Conservation (phyloP, 1,284 basidiomycete species). For the Rhodofomes roseus region DNA sequence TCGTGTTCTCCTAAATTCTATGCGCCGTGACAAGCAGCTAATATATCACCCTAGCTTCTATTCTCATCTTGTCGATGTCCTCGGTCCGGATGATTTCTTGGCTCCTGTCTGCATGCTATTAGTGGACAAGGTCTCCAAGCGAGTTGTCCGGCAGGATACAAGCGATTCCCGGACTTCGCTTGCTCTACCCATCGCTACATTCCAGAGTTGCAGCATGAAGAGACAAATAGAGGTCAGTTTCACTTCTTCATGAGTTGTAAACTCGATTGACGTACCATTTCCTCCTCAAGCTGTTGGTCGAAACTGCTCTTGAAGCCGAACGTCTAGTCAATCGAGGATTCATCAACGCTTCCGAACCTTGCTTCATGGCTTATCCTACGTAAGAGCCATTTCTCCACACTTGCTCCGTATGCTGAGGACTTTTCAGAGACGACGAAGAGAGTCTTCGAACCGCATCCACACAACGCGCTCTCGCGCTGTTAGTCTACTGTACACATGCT, state of each 20-base stretch:
- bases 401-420: neutral
- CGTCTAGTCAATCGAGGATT: conserved; percentile 52
- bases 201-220: conserved; percentile 58
- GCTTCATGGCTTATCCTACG: conserved; percentile 55
- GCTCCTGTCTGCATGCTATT: conserved; percentile 85
- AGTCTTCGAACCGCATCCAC: conserved; percentile 40
- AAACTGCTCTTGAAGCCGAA: conserved; percentile 64
- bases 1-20: conserved; percentile 22
- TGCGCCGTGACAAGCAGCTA: conserved; percentile 4
- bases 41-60: conserved; percentile 67
- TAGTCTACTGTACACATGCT: conserved; percentile 54
- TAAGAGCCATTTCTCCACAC: conserved; percentile 30
- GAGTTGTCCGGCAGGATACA: conserved; percentile 61
- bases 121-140: conserved; percentile 75
- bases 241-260: neutral
- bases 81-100: conserved; percentile 82
- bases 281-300: conserved; percentile 53
- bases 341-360: conserved; percentile 32
- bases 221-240: conserved; percentile 21
- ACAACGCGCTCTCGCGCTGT: conserved; percentile 62
- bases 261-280: neutral
- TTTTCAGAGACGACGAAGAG: conserved; percentile 51
- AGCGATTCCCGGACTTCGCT: conserved; percentile 61
- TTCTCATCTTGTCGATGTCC: conserved; percentile 82
- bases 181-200: conserved; percentile 60